A percentile compares a stretch with the other conserved stretches of the same genome.
Evolutionary conservation across 2,329 filamentous ascomycete genomes (phyloP).

Genomic region (Akanthomyces dipterigenus): DNA sequence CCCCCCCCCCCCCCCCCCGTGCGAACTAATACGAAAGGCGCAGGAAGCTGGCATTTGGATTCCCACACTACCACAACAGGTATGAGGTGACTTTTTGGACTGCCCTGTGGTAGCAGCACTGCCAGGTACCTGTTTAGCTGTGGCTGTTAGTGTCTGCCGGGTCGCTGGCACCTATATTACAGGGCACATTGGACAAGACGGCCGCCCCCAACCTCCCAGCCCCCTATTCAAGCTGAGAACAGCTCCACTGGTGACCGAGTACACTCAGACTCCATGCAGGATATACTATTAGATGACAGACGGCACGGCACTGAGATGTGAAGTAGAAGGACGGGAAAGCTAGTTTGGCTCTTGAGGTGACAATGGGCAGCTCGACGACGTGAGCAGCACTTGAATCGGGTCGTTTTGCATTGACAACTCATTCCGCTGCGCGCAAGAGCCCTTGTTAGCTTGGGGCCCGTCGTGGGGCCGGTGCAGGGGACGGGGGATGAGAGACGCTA

Average conservation of each 20-base stretch:
- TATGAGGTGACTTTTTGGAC: neutral
- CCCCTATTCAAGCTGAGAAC: neutral
- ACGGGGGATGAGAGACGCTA: neutral
- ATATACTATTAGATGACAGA: neutral
- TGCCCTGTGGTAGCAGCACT: neutral
- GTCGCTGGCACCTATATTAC: neutral
- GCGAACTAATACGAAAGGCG: slow-evolving; percentile 6
- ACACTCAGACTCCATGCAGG: no score
- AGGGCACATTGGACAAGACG: neutral
- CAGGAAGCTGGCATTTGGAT: neutral
- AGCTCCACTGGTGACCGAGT: neutral
- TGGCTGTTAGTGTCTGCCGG: neutral
- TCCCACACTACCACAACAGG: no score
- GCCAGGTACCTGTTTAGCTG: slow-evolving; percentile 1
- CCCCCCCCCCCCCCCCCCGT: no score
- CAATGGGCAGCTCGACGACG: no score
- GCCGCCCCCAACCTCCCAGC: no score
- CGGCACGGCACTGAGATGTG: neutral
- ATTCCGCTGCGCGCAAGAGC: slow-evolving; percentile 8
- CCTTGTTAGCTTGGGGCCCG: neutral
- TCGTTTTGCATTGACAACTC: slow-evolving; percentile 2
- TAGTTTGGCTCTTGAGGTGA: no score
- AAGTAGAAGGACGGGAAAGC: neutral
- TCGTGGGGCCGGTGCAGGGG: slow-evolving; percentile 2
- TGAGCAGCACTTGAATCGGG: neutral